Percentiles rank a stretch among this genome's conserved stretches.
phyloP scores from a whole-genome alignment of 805 yeast genomes.

The Ogataea kodamae region DNA sequence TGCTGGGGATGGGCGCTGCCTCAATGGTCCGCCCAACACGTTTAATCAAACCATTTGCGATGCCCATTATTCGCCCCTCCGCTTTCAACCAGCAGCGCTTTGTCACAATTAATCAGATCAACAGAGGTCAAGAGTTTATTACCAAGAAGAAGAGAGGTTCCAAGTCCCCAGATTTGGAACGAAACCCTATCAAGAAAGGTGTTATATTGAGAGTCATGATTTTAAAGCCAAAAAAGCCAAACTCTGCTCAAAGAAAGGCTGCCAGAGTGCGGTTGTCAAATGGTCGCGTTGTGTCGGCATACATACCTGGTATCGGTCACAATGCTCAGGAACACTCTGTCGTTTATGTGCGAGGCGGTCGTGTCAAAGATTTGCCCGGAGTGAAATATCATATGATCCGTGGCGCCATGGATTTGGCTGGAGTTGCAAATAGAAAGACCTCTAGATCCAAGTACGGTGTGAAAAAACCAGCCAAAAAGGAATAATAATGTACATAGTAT shows the following conservation, averaged over 20 bases:
- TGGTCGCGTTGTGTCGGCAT: constrained; percentile 85
- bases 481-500: constrained; percentile 21
- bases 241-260: constrained; percentile 96
- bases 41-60: constrained; percentile 1
- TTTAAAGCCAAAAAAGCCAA: constrained; percentile 95
- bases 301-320: constrained; percentile 98
- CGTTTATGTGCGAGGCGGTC: constrained; percentile 95
- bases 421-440: constrained; percentile 88
- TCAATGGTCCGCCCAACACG: background rate
- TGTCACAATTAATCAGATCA: constrained; percentile 77
- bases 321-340: constrained; percentile 97
- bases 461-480: constrained; percentile 64
- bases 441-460: constrained; percentile 94
- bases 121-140: constrained; percentile 54
- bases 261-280: constrained; percentile 90
- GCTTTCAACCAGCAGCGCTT: constrained; percentile 39
- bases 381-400: constrained; percentile 91
- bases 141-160: constrained; percentile 38
- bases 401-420: constrained; percentile 90
- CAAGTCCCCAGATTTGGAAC: constrained; percentile 77
- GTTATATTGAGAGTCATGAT: constrained; percentile 93
- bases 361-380: constrained; percentile 98
- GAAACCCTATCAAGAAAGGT: constrained; percentile 87
- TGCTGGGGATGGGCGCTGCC: background rate
- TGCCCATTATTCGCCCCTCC: constrained; percentile 2